phyloP scores from a whole-genome alignment of 768 basidiomycete genomes.

The Butyriboletus loyo region DNA sequence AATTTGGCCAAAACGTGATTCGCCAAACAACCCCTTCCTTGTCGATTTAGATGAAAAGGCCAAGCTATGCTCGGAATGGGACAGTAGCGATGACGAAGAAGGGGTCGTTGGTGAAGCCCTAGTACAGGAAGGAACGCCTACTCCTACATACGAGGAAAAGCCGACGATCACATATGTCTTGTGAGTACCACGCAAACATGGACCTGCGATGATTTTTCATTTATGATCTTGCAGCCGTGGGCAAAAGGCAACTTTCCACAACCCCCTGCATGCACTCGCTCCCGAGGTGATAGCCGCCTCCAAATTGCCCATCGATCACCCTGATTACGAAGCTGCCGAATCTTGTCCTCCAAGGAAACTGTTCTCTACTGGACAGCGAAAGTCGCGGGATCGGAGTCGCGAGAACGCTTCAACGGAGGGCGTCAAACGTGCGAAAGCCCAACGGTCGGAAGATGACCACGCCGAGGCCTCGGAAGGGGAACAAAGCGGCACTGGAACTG shows the following conservation, averaged over 20 bases:
- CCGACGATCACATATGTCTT: conserved; percentile 71
- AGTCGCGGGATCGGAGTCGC: conserved; percentile 24
- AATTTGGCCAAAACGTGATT: conserved; percentile 48
- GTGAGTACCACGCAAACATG: conserved; percentile 40
- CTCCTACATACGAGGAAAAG: conserved; percentile 44
- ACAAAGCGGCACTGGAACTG: neutral
- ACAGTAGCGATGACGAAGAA: conserved; percentile 35
- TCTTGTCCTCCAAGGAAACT: conserved; percentile 56
- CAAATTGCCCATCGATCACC: conserved; percentile 56
- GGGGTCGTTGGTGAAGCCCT: conserved; percentile 32
- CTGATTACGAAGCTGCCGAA: conserved; percentile 59
- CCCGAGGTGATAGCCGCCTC: conserved; percentile 42
- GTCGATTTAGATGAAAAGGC: conserved; percentile 31
- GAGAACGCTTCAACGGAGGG: conserved; percentile 10
- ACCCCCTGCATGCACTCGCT: conserved; percentile 57
- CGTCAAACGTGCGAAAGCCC: conserved; percentile 16
- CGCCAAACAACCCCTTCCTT: conserved; percentile 73
- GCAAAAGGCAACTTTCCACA: conserved; percentile 56
- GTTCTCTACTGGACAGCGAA: conserved; percentile 39
- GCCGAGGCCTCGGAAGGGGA: conserved; percentile 16
- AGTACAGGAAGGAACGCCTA: conserved; percentile 39
- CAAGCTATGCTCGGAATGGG: conserved; percentile 24
- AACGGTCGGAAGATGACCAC: conserved; percentile 1
- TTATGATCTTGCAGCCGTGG: conserved; percentile 53
- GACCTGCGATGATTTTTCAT: neutral